Percentiles rank a stretch among this genome's conserved stretches.
Conservation (phyloP, 306 rosid genomes). For the Carpinus viminea region DNA sequence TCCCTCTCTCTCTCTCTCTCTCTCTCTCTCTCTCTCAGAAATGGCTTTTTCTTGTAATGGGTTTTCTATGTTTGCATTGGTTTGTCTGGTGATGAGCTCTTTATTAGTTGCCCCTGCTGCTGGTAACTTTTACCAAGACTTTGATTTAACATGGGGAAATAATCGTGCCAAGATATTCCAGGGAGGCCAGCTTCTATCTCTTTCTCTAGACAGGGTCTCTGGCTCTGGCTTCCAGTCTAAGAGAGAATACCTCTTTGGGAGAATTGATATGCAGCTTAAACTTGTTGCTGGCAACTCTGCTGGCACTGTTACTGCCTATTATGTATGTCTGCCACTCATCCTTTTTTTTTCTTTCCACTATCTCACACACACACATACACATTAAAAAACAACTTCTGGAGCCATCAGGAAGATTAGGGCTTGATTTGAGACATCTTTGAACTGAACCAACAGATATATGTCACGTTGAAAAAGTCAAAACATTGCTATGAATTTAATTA, state of each 20-base stretch:
- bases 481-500: neutral
- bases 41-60: slow-evolving; percentile 39
- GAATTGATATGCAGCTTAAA: slow-evolving; percentile 90
- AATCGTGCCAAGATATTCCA: slow-evolving; percentile 64
- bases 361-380: neutral
- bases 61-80: slow-evolving; percentile 18
- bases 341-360: slow-evolving; percentile 2
- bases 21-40: neutral
- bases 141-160: slow-evolving; percentile 79
- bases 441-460: neutral
- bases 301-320: slow-evolving; percentile 86
- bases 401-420: neutral
- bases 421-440: neutral
- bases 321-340: slow-evolving; percentile 34
- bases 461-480: neutral
- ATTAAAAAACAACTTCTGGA: slow-evolving; percentile 2
- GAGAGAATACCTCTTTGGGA: slow-evolving; percentile 60
- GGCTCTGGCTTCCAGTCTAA: slow-evolving; percentile 90
- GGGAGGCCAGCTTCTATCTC: slow-evolving; percentile 68
- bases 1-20: neutral
- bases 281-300: slow-evolving; percentile 92
- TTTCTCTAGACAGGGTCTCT: slow-evolving; percentile 66
- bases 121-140: slow-evolving; percentile 64
- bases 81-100: slow-evolving; percentile 36
- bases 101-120: slow-evolving; percentile 30